Evolutionary conservation across 129 eudicot species (phyloP).

Genomic region (Kitagawia praeruptora): DNA sequence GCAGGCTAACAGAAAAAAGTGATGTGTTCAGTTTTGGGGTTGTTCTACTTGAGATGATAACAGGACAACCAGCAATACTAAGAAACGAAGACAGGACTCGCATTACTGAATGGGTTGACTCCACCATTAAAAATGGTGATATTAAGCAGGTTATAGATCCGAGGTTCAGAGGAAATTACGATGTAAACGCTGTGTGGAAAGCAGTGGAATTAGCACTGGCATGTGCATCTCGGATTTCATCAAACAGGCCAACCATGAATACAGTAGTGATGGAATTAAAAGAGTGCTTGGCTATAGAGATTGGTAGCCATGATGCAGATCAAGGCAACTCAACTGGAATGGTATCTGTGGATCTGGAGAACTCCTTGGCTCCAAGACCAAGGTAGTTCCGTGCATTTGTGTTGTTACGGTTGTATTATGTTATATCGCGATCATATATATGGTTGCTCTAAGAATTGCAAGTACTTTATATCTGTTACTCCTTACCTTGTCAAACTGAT

Average conservation of each 20-base stretch:
- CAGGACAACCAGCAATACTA: constrained; percentile 23
- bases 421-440: not conserved
- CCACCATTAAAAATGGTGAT: constrained; percentile 4
- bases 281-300: constrained; percentile 19
- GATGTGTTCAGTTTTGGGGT: constrained; percentile 35
- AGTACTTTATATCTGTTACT: not conserved
- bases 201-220: constrained; percentile 26
- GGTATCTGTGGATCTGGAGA: not conserved
- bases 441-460: not conserved
- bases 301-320: not conserved
- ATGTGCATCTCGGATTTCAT: constrained; percentile 13
- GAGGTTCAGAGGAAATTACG: constrained; percentile 6
- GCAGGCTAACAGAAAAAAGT: constrained; percentile 30
- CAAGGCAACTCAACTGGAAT: not conserved
- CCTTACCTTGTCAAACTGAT: not conserved
- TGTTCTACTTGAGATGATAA: constrained; percentile 27
- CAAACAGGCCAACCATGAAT: constrained; percentile 23
- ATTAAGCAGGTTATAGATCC: constrained; percentile 5
- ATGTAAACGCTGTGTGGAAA: constrained; percentile 6
- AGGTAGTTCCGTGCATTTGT: not conserved
- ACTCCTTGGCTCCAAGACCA: not conserved
- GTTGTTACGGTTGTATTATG: not conserved
- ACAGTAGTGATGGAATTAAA: constrained; percentile 15
- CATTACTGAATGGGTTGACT: constrained; percentile 8
- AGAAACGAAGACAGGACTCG: not conserved